These are phyloP conservation scores for Hygrophila difformis DNA, from an alignment of 257 asterid genomes.

Conservation along the genomic window DNA sequence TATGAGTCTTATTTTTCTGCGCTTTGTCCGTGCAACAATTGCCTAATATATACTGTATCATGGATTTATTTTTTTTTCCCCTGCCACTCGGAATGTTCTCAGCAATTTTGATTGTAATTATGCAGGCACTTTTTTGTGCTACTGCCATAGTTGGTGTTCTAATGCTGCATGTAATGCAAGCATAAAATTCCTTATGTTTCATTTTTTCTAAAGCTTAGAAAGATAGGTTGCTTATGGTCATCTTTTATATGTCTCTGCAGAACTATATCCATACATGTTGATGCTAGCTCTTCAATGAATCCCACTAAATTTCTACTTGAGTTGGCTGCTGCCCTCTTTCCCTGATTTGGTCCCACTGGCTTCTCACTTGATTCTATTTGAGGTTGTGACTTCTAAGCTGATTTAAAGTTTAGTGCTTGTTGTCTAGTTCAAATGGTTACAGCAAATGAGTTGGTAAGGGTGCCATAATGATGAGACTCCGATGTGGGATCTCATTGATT, in stretches of 20 bases:
- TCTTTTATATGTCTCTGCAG: conserved; percentile 10
- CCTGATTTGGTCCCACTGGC: conserved; percentile 11
- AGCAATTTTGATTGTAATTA: no score
- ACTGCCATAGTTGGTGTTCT: conserved; percentile 8
- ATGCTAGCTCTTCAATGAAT: conserved; percentile 8
- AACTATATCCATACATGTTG: conserved; percentile 13
- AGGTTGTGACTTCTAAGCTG: conserved; percentile 14
- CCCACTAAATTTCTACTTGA: conserved; percentile 7
- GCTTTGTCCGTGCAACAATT: no score
- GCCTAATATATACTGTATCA: no score
- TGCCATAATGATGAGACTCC: conserved; percentile 5
- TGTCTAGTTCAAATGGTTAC: conserved; percentile 6
- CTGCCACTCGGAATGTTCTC: no score
- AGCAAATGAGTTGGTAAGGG: conserved; percentile 10
- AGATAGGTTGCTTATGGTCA: not conserved
- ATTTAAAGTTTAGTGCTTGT: conserved; percentile 6
- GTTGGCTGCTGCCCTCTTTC: conserved; percentile 15
- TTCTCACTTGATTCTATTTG: conserved; percentile 15
- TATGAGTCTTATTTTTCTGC: no score
- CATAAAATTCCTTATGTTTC: no score
- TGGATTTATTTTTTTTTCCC: no score
- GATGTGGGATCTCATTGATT: not conserved
- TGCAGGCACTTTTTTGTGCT: no score
- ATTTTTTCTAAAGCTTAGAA: conserved; percentile 8
- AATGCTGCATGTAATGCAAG: conserved; percentile 19